A percentile compares a stretch with the other conserved stretches of the same genome.
These are phyloP conservation scores for Irpex sp. DNA, from an alignment of 1,284 basidiomycete genomes.

Conservation along the genomic window DNA sequence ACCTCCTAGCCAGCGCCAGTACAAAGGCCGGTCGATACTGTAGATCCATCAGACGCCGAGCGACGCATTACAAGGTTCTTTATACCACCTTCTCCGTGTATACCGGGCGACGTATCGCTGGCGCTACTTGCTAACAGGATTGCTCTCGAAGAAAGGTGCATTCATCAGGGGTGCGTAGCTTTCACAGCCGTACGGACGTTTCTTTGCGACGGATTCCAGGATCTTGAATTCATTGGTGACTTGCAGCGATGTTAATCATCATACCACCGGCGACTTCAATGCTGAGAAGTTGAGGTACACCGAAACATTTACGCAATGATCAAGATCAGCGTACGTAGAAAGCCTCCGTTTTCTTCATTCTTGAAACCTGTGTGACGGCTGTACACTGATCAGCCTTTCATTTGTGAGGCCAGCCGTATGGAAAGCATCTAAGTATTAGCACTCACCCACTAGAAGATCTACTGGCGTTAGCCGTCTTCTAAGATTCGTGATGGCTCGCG, in stretches of 20 bases:
- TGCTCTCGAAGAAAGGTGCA: too few species aligned
- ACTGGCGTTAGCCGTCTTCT: not conserved
- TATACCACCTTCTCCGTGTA: not conserved
- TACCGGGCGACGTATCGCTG: not conserved
- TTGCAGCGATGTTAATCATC: not conserved
- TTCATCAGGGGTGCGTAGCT: too few species aligned
- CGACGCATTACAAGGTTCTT: not conserved
- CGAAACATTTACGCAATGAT: not conserved
- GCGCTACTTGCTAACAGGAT: too few species aligned
- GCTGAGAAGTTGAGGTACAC: not conserved
- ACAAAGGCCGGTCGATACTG: not conserved
- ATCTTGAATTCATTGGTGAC: not conserved
- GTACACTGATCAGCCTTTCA: not conserved
- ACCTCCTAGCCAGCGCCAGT: not conserved
- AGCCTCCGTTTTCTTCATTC: not conserved
- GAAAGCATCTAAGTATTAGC: not conserved
- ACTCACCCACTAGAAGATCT: not conserved
- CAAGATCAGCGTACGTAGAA: not conserved
- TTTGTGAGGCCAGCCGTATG: not conserved
- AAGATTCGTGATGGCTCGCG: not conserved
- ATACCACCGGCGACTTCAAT: not conserved
- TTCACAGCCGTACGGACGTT: too few species aligned
- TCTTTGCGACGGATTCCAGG: not conserved
- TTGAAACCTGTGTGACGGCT: not conserved
- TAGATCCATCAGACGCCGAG: not conserved